Conservation (phyloP, 352 stramenopile genomes). For the Phytophthora aleatoria region DNA sequence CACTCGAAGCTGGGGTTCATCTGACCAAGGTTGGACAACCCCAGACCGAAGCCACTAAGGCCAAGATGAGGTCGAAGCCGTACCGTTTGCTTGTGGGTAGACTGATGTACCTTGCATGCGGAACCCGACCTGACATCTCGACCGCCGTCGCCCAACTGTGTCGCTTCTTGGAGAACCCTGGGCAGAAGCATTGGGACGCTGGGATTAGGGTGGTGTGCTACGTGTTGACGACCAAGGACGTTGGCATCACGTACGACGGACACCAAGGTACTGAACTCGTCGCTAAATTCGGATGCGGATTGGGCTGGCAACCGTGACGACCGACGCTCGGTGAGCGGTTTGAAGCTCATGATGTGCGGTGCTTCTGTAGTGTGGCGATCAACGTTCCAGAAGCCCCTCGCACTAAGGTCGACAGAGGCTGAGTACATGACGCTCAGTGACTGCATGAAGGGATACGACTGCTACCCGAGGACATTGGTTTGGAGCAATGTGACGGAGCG, state of each 20-base stretch:
- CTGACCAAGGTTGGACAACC: constrained; percentile 2
- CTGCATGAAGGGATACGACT: constrained; percentile 25
- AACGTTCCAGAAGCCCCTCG: constrained; percentile 29
- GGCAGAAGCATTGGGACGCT: constrained; percentile 23
- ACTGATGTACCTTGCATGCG: background rate
- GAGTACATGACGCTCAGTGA: constrained; percentile 35
- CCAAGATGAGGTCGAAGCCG: too few relatives aligned
- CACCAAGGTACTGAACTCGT: background rate
- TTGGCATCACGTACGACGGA: constrained; percentile 20
- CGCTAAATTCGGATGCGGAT: constrained; percentile 24
- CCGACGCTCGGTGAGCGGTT: constrained; percentile 20
- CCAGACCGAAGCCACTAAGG: background rate
- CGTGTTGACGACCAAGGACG: constrained; percentile 22
- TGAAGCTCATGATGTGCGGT: constrained; percentile 23
- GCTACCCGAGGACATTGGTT: constrained; percentile 16
- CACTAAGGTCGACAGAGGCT: constrained; percentile 26
- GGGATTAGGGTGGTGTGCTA: constrained; percentile 21
- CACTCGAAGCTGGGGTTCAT: constrained; percentile 7
- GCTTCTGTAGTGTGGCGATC: constrained; percentile 19
- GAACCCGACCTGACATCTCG: background rate
- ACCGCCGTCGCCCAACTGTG: background rate
- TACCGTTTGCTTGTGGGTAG: constrained; percentile 6
- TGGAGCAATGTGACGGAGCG: background rate
- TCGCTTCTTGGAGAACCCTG: constrained; percentile 29
- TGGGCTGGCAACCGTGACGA: constrained; percentile 28